These are phyloP conservation scores for Xylariaceae sp. DNA, from an alignment of 2,329 filamentous ascomycete genomes.

Conservation along the genomic window DNA sequence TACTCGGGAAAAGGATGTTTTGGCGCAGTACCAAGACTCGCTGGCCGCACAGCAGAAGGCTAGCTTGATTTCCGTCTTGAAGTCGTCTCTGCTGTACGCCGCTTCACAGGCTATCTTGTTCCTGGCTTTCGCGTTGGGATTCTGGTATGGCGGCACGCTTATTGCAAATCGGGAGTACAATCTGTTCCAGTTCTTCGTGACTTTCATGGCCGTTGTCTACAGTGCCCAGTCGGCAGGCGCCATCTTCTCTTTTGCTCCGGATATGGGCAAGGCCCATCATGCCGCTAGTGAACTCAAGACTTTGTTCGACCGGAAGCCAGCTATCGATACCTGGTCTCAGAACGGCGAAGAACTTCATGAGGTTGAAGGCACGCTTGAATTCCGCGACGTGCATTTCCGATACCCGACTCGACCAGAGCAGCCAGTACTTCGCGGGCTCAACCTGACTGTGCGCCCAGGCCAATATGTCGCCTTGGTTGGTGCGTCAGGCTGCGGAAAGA, in stretches of 20 bases:
- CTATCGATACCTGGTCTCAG: constrained; percentile 81
- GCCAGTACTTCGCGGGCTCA: constrained; percentile 86
- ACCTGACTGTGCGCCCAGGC: constrained; percentile 75
- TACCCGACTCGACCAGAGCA: constrained; percentile 92
- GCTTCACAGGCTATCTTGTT: constrained; percentile 85
- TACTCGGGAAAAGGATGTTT: constrained; percentile 84
- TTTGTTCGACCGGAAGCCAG: constrained; percentile 82
- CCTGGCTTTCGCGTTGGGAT: constrained; percentile 83
- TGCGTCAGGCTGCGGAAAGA: constrained; percentile 94
- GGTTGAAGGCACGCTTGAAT: constrained; percentile 82
- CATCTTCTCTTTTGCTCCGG: constrained; percentile 87
- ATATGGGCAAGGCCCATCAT: constrained; percentile 91
- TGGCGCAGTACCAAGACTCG: constrained; percentile 71
- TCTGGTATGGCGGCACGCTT: constrained; percentile 88
- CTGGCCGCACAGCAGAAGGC: constrained; percentile 70
- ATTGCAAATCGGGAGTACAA: constrained; percentile 74
- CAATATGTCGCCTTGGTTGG: constrained; percentile 91
- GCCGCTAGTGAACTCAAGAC: constrained; percentile 81
- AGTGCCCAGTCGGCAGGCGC: constrained; percentile 90
- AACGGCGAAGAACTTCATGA: constrained; percentile 68
- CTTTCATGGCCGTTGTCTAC: constrained; percentile 87
- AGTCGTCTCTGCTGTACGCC: constrained; percentile 81
- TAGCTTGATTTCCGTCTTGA: constrained; percentile 76
- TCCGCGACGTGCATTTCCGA: constrained; percentile 90
- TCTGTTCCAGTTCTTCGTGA: constrained; percentile 90